Conservation (phyloP, 2,329 filamentous ascomycete species). For the Pseudocercospora macadamiae region DNA sequence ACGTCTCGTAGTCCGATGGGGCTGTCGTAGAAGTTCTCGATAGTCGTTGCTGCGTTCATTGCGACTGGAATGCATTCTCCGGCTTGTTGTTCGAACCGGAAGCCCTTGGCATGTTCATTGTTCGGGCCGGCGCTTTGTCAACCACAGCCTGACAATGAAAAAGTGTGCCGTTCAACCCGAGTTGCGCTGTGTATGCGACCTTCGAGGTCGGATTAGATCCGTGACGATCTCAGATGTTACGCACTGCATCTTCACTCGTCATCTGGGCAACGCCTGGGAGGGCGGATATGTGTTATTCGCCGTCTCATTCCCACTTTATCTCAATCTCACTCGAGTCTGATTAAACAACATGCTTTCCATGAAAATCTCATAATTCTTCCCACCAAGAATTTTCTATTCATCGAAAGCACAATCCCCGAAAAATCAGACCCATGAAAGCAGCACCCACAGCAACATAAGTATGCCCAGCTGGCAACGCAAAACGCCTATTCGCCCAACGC, state of each 20-base stretch:
- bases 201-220: too few species aligned
- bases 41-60: not conserved
- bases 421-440: constrained; percentile 9
- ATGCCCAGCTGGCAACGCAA: constrained; percentile 10
- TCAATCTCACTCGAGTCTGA: not conserved
- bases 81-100: constrained; percentile 1
- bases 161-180: too few species aligned
- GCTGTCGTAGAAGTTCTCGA: not conserved
- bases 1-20: too few species aligned
- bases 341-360: not conserved
- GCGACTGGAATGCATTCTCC: constrained; percentile 5
- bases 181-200: too few species aligned
- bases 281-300: not conserved
- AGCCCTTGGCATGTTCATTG: constrained; percentile 9
- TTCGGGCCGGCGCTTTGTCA: too few species aligned
- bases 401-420: constrained; percentile 1
- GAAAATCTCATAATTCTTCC: not conserved
- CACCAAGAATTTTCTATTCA: too few species aligned
- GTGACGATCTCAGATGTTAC: too few species aligned
- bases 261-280: not conserved
- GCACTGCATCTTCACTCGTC: not conserved
- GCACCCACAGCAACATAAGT: not conserved
- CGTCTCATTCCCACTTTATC: not conserved
- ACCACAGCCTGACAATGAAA: not conserved
- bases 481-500: constrained; percentile 41